These are phyloP conservation scores for Hemileccinum rubropunctum DNA, from an alignment of 768 basidiomycete species.

Conservation along the genomic window DNA sequence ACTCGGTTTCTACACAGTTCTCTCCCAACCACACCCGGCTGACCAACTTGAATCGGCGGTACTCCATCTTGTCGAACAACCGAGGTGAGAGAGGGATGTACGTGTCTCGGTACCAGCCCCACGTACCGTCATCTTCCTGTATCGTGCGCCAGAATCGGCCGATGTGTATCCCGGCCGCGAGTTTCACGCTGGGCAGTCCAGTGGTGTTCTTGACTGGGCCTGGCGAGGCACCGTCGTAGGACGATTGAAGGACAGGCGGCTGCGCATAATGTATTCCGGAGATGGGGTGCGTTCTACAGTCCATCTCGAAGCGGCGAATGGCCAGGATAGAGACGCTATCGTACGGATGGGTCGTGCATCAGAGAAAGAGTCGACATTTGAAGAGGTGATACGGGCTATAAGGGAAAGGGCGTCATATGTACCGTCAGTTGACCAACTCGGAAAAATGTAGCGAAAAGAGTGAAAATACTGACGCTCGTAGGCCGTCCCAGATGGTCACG, in stretches of 20 bases:
- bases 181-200: not conserved
- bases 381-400: slow-evolving; percentile 19
- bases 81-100: slow-evolving; percentile 47
- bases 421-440: not conserved
- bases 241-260: slow-evolving; percentile 7
- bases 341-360: slow-evolving; percentile 14
- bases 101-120: slow-evolving; percentile 37
- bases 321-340: slow-evolving; percentile 8
- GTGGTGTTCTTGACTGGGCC: too few species aligned
- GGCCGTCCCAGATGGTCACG: slow-evolving; percentile 27
- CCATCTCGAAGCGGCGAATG: slow-evolving; percentile 16
- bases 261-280: slow-evolving; percentile 1
- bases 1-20: slow-evolving; percentile 20
- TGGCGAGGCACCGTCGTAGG: slow-evolving; percentile 16
- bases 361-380: slow-evolving; percentile 24
- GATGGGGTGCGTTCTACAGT: slow-evolving; percentile 15
- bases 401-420: not conserved
- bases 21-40: slow-evolving; percentile 37
- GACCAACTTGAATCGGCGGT: slow-evolving; percentile 39
- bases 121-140: slow-evolving; percentile 15
- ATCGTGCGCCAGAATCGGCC: slow-evolving; percentile 18
- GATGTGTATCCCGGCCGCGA: slow-evolving; percentile 20
- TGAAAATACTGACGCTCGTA: slow-evolving; percentile 14
- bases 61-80: slow-evolving; percentile 48
- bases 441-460: not conserved